Percentiles rank a stretch among this genome's conserved stretches.
These are phyloP conservation scores for Fusarium decemcellulare DNA, from an alignment of 2,329 filamentous ascomycete species.

Conservation along the genomic window DNA sequence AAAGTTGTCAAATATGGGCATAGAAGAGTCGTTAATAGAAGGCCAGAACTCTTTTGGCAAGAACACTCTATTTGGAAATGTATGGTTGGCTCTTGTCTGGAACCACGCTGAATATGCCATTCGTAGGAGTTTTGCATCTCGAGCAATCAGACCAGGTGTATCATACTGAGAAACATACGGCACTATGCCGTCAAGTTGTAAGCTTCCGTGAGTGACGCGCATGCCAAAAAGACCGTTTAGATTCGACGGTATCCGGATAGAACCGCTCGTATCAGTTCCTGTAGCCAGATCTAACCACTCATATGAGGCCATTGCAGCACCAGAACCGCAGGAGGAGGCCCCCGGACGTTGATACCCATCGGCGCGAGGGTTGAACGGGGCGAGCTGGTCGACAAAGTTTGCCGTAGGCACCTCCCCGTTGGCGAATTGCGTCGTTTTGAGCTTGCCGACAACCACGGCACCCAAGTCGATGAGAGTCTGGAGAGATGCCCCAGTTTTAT, in stretches of 20 bases:
- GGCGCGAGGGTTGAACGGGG: constrained; percentile 59
- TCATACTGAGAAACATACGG: neutral
- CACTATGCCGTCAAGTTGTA: neutral
- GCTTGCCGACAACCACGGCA: constrained; percentile 12
- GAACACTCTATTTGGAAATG: neutral
- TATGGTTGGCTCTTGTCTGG: neutral
- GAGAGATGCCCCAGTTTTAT: constrained; percentile 12
- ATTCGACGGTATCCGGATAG: constrained; percentile 60
- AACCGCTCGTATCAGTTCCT: constrained; percentile 61
- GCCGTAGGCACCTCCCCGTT: constrained; percentile 49
- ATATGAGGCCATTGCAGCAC: constrained; percentile 51
- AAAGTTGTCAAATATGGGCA: constrained; percentile 2
- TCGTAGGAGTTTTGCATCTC: neutral
- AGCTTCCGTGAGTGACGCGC: constrained; percentile 48
- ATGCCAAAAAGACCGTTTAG: constrained; percentile 62
- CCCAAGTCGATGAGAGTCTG: constrained; percentile 22
- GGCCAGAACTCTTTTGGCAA: neutral
- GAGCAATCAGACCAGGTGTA: neutral
- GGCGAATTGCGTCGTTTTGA: constrained; percentile 19
- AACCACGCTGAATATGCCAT: neutral
- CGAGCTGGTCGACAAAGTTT: constrained; percentile 58
- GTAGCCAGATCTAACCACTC: constrained; percentile 62
- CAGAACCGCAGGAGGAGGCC: constrained; percentile 53
- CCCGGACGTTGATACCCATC: constrained; percentile 64
- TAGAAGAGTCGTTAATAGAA: neutral